Base-by-base conservation (phyloP, 495 filamentous ascomycete genomes). In the Talaromyces stipitatus region DNA sequence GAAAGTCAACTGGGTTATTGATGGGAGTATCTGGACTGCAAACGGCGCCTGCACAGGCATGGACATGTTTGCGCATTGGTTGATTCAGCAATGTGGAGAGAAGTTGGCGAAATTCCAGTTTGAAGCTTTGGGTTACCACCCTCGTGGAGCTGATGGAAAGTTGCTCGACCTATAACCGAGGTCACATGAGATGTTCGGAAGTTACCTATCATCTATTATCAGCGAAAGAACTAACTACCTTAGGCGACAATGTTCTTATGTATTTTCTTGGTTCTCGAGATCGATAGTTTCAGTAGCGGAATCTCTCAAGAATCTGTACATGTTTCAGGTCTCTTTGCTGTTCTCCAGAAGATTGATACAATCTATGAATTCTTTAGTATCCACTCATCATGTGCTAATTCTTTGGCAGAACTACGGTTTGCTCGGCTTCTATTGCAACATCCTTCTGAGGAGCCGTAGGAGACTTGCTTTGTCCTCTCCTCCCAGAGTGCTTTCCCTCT, bases 381-480 rank as follows among this genome's bases (percentile, higher is more conserved):
- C 75, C 74, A 78, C 26, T 64, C 65, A 61, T 80, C 69, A 4
- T 73, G 54, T 5, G 72, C 59, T 16, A 81, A 57, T 50, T 76
- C 66, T 52, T 66, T 70, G 4, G 78, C 78, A 2, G 71, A 74
- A 56, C 66, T 70, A 7, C 78, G 66, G n/a, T 29, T 77, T 61
- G 54, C 71, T 66, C 18, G 78, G 78, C 11, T 63, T 60, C 79
- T 78, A 81, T 55, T 74, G 72, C 54, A 83, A 60, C 77, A 82
- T 80, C 32, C 58, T 61, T 33, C 63, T 53, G 59, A 79, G 72
- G 50, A 80, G 69, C 3, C 32, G 18, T 20, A 82, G 54, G 43
- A 71, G 71, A 55, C 62, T 60, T 16, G 1, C 33, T 55, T 69
- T 66, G 36, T 75, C 72, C 23, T 63, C 47, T 30, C 70, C 72